Evolutionary conservation across 129 eudicot genomes (phyloP).

Genomic region (Kitagawia praeruptora): DNA sequence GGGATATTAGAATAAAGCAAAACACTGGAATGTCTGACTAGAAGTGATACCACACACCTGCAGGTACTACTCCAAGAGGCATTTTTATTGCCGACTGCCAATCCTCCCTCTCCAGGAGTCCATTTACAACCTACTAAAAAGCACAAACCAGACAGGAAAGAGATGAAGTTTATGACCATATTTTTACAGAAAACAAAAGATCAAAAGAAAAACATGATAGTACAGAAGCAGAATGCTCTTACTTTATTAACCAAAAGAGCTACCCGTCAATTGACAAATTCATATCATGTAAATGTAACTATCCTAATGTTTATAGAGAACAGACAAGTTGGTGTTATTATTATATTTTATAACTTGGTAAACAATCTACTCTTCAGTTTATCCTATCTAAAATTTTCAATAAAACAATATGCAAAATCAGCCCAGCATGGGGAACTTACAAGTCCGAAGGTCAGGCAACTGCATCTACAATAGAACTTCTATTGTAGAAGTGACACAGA

Average conservation of each 20-base stretch:
- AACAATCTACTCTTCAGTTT: not conserved
- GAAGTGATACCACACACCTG: constrained; percentile 55
- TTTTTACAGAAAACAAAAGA: not conserved
- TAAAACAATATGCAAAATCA: not conserved
- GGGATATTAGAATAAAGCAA: not conserved
- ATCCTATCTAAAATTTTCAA: not conserved
- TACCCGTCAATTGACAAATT: not conserved
- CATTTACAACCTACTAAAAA: constrained; percentile 89
- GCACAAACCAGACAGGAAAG: constrained; percentile 25
- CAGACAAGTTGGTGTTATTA: not conserved
- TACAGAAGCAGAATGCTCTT: not conserved
- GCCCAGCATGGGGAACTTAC: not conserved
- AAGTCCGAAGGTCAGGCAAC: not conserved
- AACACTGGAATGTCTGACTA: not conserved
- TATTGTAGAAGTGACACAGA: not conserved
- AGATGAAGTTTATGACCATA: constrained; percentile 16
- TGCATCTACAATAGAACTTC: not conserved
- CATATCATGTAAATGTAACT: not conserved
- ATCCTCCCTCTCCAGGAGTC: constrained; percentile 80
- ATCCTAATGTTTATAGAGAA: not conserved
- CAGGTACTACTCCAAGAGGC: constrained; percentile 94
- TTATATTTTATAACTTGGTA: not conserved
- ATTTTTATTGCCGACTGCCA: constrained; percentile 65
- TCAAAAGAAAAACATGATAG: not conserved
- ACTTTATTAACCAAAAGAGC: constrained; percentile 2